Base-by-base conservation (phyloP, 2,329 filamentous ascomycete genomes). In the Talaromyces verruculosus region DNA sequence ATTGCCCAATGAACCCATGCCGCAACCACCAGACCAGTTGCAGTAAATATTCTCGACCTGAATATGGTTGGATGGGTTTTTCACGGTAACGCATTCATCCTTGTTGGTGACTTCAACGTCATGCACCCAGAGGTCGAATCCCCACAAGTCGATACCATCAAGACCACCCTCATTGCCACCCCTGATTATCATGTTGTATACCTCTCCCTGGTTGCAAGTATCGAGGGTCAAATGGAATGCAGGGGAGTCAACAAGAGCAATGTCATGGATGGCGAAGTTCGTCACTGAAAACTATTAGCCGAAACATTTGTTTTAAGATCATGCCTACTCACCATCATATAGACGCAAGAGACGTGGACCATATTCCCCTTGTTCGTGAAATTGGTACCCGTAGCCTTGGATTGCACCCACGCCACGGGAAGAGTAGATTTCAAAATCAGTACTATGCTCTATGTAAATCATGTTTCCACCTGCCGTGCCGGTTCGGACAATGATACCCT, bases 151-250 rank as follows among this genome's bases (percentile, higher is more conserved):
- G 22, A 72, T 70, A 1, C 70, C 68, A 63, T 72, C 82, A 5
- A 83, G 78, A 33, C 82, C 83, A 37, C 84, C 84, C 68, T 76
- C 72, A 68, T 84, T 78, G 13, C 78, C 83, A 28, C 84, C 84
- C 2, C 82, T 81, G 60, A 85, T 81, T n/a, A 82, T 79, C 74
- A 84, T 79, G 72, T 85, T 85, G 76, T 85, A 85, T 3, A 84
- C 74, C 70, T 85, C 84, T 43, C 83, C 84, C 67, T 81, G 82
- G 33, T 74, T 76, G 73, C 78, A 82, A 13, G 78, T 82, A 64
- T 84, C 80, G 66, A 84, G 72, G 41, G 76, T 76, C 58, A 84
- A 78, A 68, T 84, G 82, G 73, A 84, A 84, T 13, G 79, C 73
- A 0, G 83, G 83, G 0, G 81, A 76, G 67, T 85, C 83, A 30